A percentile compares a stretch with the other conserved stretches of the same genome.
Conservation (phyloP, 306 rosid species). For the Styphnolobium japonicum region DNA sequence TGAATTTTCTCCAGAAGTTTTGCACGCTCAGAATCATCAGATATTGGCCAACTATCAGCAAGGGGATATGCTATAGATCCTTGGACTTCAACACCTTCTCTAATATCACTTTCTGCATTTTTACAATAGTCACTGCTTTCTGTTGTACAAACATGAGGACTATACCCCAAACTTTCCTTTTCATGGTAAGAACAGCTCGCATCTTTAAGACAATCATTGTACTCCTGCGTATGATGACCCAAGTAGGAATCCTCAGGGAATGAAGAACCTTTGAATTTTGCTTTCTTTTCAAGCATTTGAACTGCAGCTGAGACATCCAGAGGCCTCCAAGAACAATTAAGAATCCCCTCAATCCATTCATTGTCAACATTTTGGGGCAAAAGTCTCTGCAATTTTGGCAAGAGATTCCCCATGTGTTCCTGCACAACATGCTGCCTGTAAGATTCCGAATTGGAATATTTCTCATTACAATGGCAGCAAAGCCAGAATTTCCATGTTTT, state of each 20-base stretch:
- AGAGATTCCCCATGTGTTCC: slow-evolving; percentile 77
- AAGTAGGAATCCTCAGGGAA: slow-evolving; percentile 47
- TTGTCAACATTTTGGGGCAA: slow-evolving; percentile 74
- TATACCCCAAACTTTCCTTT: slow-evolving; percentile 39
- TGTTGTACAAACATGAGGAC: slow-evolving; percentile 28
- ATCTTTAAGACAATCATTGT: slow-evolving; percentile 55
- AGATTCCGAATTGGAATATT: slow-evolving; percentile 54
- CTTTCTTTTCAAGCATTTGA: slow-evolving; percentile 59
- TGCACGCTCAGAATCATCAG: slow-evolving; percentile 77
- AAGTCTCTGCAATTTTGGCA: slow-evolving; percentile 67
- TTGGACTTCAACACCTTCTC: slow-evolving; percentile 42
- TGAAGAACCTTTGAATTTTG: slow-evolving; percentile 38
- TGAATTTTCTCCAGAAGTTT: slow-evolving; percentile 85
- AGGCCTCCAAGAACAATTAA: slow-evolving; percentile 80
- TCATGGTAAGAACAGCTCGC: slow-evolving; percentile 50
- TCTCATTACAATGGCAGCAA: slow-evolving; percentile 73
- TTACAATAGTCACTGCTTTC: slow-evolving; percentile 41
- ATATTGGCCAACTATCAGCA: slow-evolving; percentile 68
- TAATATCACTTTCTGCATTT: slow-evolving; percentile 35
- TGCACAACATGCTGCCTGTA: slow-evolving; percentile 79
- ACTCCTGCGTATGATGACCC: slow-evolving; percentile 41
- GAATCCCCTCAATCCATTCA: slow-evolving; percentile 86
- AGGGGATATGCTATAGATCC: slow-evolving; percentile 37
- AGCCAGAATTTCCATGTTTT: slow-evolving; percentile 85
- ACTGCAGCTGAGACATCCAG: slow-evolving; percentile 73